phyloP scores from a whole-genome alignment of 73 alveolate species.

The Tetrahymena malaccensis region DNA sequence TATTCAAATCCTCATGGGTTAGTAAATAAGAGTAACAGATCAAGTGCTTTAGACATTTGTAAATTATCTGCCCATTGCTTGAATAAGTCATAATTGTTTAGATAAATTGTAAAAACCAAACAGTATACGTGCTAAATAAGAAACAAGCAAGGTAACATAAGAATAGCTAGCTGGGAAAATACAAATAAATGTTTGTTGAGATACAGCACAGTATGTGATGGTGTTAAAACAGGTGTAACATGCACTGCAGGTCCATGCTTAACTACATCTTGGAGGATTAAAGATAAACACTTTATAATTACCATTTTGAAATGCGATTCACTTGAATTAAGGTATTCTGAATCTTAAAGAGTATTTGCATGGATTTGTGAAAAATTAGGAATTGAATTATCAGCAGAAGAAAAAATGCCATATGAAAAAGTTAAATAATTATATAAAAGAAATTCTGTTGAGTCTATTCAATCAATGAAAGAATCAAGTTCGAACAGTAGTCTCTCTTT shows the following conservation, averaged over 20 bases:
- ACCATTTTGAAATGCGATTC: conserved; percentile 25
- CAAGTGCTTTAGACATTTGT: conserved; percentile 67
- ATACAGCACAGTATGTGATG: conserved; percentile 23
- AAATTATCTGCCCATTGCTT: conserved; percentile 52
- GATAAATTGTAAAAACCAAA: conserved; percentile 20
- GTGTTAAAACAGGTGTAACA: conserved; percentile 53
- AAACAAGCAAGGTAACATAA: conserved; percentile 14
- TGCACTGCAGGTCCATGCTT: conserved; percentile 52
- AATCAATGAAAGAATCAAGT: background rate
- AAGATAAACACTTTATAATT: conserved; percentile 12
- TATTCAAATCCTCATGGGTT: conserved; percentile 83
- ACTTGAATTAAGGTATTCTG: conserved; percentile 38
- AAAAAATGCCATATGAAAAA: background rate
- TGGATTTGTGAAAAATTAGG: conserved; percentile 7
- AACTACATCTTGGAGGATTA: conserved; percentile 9
- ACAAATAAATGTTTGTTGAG: conserved; percentile 39
- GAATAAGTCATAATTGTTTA: conserved; percentile 26
- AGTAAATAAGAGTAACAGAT: conserved; percentile 48
- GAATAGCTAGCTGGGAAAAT: conserved; percentile 40
- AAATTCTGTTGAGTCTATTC: background rate
- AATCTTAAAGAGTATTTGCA: background rate
- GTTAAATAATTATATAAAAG: background rate
- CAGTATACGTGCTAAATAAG: conserved; percentile 17
- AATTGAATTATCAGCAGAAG: background rate
- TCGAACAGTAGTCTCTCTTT: background rate